Base-by-base conservation (phyloP, 208 protist genomes). In the Leishmania tropica region DNA sequence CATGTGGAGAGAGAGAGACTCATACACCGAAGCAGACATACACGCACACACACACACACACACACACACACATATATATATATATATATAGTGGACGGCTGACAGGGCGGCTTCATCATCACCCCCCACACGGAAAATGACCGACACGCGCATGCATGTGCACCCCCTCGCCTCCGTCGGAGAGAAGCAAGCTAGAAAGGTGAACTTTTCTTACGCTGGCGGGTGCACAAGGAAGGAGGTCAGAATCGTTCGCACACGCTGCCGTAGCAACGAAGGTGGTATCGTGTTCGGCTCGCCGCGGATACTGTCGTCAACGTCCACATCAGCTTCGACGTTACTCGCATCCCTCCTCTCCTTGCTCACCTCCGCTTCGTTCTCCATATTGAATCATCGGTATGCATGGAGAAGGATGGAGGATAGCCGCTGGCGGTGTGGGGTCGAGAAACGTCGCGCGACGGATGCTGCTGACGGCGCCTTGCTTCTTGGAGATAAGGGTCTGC, bases 211-310 rank as follows among this genome's bases (percentile, higher is more conserved):
- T 8, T 47, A 73, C 19, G 2, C 31, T 53, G 58, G 60, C 13
- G 72, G 80, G 74, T 79, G 78, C 24, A 79, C 74, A n/a, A 80
- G 80, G 28, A 65, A 64, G 31, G 54, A 79, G 28, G 53, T 76
- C 54, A 80, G 48, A 74, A 48, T 35, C 0, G 80, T 75, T n/a
- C 65, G 80, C 74, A 75, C 74, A 13, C 74, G 80, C 58, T 75
- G 80, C n/a, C 80, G 74, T 10, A 62, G 53, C 37, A 79, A 62
- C 80, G 15, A 45, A 3, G 68, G 21, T 31, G 68, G 13, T 10
- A 48, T 21, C 71, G 71, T 37, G 15, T 40, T 75, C 28, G 48
- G 21, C 40, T 51, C 68, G 68, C 68, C 24, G 6, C 40, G 11
- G 40, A 31, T 10, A 28, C 68, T 73, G 68, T 40, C 31, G 28